Percentiles rank a stretch among this genome's conserved stretches.
phyloP scores from a whole-genome alignment of 2,329 filamentous ascomycete species.

The Penicillium sp. region DNA sequence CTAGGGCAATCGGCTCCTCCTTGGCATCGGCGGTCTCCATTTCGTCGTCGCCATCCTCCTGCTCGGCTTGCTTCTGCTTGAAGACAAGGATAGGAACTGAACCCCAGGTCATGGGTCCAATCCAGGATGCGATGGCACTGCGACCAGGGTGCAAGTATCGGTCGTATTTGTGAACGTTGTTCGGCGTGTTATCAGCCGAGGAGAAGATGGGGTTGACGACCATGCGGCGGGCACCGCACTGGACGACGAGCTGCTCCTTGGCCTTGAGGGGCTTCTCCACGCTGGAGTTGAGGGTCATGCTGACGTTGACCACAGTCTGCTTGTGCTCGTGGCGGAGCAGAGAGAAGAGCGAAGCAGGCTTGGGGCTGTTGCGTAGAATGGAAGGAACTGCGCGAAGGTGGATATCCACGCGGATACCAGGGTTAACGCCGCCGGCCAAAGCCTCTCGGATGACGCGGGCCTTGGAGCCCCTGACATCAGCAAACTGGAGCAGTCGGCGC shows the following conservation, averaged over 20 bases:
- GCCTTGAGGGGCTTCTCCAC: constrained; percentile 75
- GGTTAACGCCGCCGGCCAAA: constrained; percentile 79
- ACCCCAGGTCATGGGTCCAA: constrained; percentile 90
- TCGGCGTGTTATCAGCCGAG: constrained; percentile 82
- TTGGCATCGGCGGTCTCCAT: constrained; percentile 48
- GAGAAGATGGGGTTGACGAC: constrained; percentile 90
- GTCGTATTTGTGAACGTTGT: constrained; percentile 96
- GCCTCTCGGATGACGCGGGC: constrained; percentile 77
- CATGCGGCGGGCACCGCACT: constrained; percentile 84
- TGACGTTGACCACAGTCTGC: constrained; percentile 83
- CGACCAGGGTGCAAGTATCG: constrained; percentile 88
- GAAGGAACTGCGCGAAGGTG: constrained; percentile 64
- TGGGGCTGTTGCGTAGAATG: constrained; percentile 51
- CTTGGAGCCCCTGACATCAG: constrained; percentile 84
- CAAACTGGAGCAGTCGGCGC: constrained; percentile 78
- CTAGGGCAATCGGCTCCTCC: constrained; percentile 38
- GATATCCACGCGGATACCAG: constrained; percentile 80
- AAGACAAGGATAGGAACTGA: constrained; percentile 88
- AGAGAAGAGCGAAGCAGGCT: constrained; percentile 75
- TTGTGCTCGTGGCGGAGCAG: constrained; percentile 94
- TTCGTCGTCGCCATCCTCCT: constrained; percentile 38
- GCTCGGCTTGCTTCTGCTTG: constrained; percentile 50
- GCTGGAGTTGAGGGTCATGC: constrained; percentile 80
- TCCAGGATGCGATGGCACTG: constrained; percentile 84
- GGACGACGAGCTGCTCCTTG: constrained; percentile 88